Evolutionary conservation across 1,139 yeast species (phyloP), one percentile per base, ranked within the genome.

Genomic region (Blastobotrys serpentis): DNA sequence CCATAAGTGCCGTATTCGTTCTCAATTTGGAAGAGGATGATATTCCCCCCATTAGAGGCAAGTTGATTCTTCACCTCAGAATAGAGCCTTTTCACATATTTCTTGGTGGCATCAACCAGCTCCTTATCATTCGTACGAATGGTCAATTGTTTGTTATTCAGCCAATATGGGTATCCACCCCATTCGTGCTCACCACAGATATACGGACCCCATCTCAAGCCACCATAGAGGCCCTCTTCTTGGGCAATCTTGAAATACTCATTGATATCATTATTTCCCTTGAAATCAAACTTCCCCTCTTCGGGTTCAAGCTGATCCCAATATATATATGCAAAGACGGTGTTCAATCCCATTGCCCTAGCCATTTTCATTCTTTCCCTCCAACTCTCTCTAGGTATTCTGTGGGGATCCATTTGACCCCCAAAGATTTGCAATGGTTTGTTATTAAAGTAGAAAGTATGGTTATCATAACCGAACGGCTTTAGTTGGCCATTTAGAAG

Each of bases 131-230:
- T 34, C 11, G 42, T 16, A 3, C 49, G 32, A 3, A 46, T 37
- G 2, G 21, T 17, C 3, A 42, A 37, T 11, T 43, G 34, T 14
- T 33, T 43, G 25, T 46, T 42, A 33, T 16, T 36, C 3, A 46
- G 39, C 46, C 46, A 46, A n/a, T 33, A 23, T 2, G 49, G 49
- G 19, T 43, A 42, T 26, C 49, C 49, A 26, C 49, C 49, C 49
- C 49, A 46, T 11, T 42, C 42, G 29, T 42, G 49, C 37, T 46
- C 49, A 3, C 39, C 49, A 25, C 46, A 42, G 19, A 43, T 25
- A 16, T 42, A 46, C 3, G 49, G 49, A 23, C 46, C 46, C 11
- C 30, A 26, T 21, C 49, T 30, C 8, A 46, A 43, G 11, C 44
- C 18, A n/a, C 25, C 46, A n/a, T 33, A 17, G 30, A 46, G 42